phyloP scores from a whole-genome alignment of 2,329 filamentous ascomycete species.

The Phialophora chinensis region DNA sequence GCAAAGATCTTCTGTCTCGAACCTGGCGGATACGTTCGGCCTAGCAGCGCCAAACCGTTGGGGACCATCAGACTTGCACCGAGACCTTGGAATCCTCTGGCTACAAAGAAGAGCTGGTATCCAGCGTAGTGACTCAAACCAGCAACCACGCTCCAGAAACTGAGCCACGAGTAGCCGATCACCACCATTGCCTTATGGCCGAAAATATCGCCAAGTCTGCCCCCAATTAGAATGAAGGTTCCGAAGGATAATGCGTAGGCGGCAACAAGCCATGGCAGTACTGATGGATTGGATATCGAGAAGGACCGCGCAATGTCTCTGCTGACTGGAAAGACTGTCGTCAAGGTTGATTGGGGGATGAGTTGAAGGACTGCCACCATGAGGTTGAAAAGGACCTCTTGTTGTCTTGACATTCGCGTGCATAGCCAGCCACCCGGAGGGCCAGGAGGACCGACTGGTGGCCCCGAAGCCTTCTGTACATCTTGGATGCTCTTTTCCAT shows the following conservation, averaged over 20 bases:
- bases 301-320: conserved; percentile 55
- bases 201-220: conserved; percentile 53
- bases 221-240: conserved; percentile 54
- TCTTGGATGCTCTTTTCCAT: conserved; percentile 23
- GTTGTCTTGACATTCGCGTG: conserved; percentile 30
- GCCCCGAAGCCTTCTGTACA: conserved; percentile 15
- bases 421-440: conserved; percentile 36
- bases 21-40: conserved; percentile 60
- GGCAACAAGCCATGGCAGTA: conserved; percentile 49
- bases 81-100: conserved; percentile 50
- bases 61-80: conserved; percentile 66
- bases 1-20: conserved; percentile 60
- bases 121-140: conserved; percentile 47
- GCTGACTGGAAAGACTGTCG: conserved; percentile 48
- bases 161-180: conserved; percentile 50
- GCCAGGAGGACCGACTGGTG: conserved; percentile 24
- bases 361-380: conserved; percentile 57
- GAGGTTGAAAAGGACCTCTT: conserved; percentile 47
- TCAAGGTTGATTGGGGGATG: conserved; percentile 46
- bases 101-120: conserved; percentile 47
- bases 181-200: conserved; percentile 52
- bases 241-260: conserved; percentile 53
- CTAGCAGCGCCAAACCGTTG: conserved; percentile 66
- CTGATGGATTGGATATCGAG: conserved; percentile 42
- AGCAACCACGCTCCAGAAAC: conserved; percentile 49